Conservation (phyloP, 2,329 filamentous ascomycete species). For the Aotearoamyces nothofagi region DNA sequence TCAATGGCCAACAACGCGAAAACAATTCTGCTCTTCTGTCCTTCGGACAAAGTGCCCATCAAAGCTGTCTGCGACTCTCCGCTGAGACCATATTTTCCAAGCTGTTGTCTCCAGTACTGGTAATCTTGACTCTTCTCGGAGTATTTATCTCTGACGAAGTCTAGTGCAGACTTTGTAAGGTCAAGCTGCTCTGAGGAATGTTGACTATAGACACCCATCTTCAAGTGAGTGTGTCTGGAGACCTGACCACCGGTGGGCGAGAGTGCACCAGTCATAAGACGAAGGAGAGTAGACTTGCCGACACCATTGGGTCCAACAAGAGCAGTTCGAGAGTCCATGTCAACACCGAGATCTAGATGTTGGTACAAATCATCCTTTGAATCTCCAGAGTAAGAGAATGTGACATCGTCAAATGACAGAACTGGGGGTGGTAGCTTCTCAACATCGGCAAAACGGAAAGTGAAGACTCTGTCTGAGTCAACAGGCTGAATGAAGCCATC, state of each 20-base stretch:
- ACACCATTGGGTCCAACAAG: constrained; percentile 98
- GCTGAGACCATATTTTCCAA: constrained; percentile 83
- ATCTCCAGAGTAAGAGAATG: constrained; percentile 93
- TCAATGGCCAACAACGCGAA: constrained; percentile 95
- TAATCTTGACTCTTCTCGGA: constrained; percentile 81
- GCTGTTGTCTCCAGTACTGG: constrained; percentile 98
- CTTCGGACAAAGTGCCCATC: constrained; percentile 95
- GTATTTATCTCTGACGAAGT: constrained; percentile 97
- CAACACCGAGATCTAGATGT: constrained; percentile 93
- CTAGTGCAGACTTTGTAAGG: constrained; percentile 90
- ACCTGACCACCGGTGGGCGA: constrained; percentile 71
- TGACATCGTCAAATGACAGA: constrained; percentile 90
- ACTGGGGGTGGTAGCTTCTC: constrained; percentile 98
- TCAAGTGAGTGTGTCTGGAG: constrained; percentile 90
- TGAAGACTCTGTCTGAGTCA: constrained; percentile 72
- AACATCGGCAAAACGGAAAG: constrained; percentile 95
- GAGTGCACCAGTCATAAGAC: constrained; percentile 92
- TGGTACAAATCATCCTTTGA: constrained; percentile 86
- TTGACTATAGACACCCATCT: constrained; percentile 95
- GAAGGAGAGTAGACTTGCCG: constrained; percentile 91
- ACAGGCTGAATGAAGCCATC: constrained; percentile 97
- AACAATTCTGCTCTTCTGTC: constrained; percentile 95
- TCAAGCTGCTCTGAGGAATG: constrained; percentile 98
- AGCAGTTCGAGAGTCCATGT: constrained; percentile 97
- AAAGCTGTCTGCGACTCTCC: constrained; percentile 91